Evolutionary conservation across 805 yeast species (phyloP).

Genomic region (Candida verbasci): DNA sequence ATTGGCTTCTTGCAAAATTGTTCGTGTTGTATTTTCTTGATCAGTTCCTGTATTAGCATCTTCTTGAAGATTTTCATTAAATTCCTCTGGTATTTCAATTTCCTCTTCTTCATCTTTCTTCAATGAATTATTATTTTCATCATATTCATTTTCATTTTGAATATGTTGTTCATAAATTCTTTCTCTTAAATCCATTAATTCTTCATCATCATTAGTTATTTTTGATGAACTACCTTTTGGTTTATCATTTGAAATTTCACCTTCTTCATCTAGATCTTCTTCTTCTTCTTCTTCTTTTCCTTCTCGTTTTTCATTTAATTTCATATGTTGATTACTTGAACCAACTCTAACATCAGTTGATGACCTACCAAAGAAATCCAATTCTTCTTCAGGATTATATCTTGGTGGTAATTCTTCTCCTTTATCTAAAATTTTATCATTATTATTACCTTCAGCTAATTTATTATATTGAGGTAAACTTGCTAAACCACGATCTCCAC

Average conservation of each 20-base stretch:
- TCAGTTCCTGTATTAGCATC: constrained; percentile 2
- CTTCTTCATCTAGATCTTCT: constrained; percentile 9
- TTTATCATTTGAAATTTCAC: constrained; percentile 5
- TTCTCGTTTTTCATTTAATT: constrained; percentile 8
- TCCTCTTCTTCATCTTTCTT: neutral
- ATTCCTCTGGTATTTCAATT: constrained; percentile 2
- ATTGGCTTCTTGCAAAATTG: neutral
- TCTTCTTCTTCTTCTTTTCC: constrained; percentile 4
- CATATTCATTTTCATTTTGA: constrained; percentile 6
- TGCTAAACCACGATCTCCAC: constrained; percentile 37
- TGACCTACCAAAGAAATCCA: constrained; percentile 55
- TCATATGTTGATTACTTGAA: constrained; percentile 20
- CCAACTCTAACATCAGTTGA: constrained; percentile 19
- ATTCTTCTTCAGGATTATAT: constrained; percentile 55
- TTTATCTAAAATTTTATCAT: constrained; percentile 58
- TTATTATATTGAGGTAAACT: constrained; percentile 40
- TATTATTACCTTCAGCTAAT: constrained; percentile 20
- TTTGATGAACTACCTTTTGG: constrained; percentile 10
- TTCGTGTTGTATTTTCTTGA: neutral
- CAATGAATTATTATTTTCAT: too few relatives aligned
- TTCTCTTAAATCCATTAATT: constrained; percentile 30
- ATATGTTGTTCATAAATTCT: constrained; percentile 26
- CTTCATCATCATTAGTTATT: constrained; percentile 30
- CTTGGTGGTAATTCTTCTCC: constrained; percentile 73
- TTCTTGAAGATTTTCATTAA: too few relatives aligned